phyloP scores from a whole-genome alignment of 192 early-diverging fungal genomes.

The Umbelopsis sp. region DNA sequence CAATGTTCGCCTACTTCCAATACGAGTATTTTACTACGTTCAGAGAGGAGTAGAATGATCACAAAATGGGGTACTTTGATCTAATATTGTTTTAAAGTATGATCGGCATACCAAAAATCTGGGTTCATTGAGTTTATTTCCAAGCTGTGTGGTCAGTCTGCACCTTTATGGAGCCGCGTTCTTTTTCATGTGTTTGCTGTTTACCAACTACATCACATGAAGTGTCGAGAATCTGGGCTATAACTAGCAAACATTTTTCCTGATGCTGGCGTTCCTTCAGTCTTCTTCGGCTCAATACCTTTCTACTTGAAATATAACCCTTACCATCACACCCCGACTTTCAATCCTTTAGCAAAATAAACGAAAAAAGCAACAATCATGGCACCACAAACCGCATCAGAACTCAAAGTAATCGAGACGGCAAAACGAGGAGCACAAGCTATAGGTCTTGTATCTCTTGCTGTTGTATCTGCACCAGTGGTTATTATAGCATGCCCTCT shows the following conservation, averaged over 20 bases:
- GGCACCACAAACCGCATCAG: conserved; percentile 22
- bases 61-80: no score
- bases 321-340: not conserved
- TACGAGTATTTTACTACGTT: no score
- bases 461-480: conserved; percentile 12
- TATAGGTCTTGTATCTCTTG: not conserved
- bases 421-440: conserved; percentile 19
- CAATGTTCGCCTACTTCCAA: no score
- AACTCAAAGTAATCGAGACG: conserved; percentile 11
- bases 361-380: not conserved
- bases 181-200: conserved; percentile 8
- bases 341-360: not conserved
- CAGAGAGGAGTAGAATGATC: no score
- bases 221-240: not conserved
- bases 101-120: not conserved
- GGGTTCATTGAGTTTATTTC: not conserved
- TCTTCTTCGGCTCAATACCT: not conserved
- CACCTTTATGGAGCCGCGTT: not conserved
- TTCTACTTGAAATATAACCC: no score
- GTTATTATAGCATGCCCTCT: conserved; percentile 26
- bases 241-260: not conserved
- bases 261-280: not conserved
- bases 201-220: conserved; percentile 11
- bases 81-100: no score
- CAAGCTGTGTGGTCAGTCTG: not conserved